Evolutionary conservation across 2,329 filamentous ascomycete genomes (phyloP).

Genomic region (Aureobasidium pullulans): DNA sequence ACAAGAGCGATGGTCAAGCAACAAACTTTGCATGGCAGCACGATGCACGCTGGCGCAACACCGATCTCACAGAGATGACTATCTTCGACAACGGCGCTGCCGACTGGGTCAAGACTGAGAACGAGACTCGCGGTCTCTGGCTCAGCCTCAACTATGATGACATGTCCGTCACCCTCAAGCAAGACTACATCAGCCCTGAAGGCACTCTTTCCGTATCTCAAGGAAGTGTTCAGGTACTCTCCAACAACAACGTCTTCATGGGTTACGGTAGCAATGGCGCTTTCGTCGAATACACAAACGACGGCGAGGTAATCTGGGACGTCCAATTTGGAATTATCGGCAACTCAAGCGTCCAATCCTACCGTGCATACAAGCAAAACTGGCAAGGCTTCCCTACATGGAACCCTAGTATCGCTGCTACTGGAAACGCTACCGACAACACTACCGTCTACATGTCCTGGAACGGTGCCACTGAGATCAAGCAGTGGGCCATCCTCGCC

Average conservation of each 20-base stretch:
- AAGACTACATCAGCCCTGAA: constrained; percentile 20
- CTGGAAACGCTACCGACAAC: constrained; percentile 8
- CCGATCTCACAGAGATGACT: constrained; percentile 16
- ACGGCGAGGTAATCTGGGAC: constrained; percentile 47
- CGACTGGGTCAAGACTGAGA: constrained; percentile 14
- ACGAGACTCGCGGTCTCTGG: constrained; percentile 14
- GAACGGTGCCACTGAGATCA: constrained; percentile 18
- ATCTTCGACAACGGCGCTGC: constrained; percentile 19
- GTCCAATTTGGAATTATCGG: constrained; percentile 35
- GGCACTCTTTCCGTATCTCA: constrained; percentile 41
- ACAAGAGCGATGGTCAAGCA: constrained; percentile 34
- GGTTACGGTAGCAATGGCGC: constrained; percentile 44
- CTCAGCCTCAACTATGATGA: constrained; percentile 20
- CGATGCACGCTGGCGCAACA: constrained; percentile 39
- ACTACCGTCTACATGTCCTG: constrained; percentile 16
- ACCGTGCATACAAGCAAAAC: constrained; percentile 42
- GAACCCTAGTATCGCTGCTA: constrained; percentile 14
- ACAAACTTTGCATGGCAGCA: constrained; percentile 47
- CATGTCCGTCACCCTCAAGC: constrained; percentile 24
- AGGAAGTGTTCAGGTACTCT: constrained; percentile 46
- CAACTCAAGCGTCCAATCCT: constrained; percentile 37
- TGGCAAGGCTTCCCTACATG: constrained; percentile 12
- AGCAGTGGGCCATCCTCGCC: constrained; percentile 17
- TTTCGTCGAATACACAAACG: constrained; percentile 33
- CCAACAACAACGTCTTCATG: constrained; percentile 46